Evolutionary conservation across 208 protist genomes (phyloP).

Genomic region (Borovskyia barvae): DNA sequence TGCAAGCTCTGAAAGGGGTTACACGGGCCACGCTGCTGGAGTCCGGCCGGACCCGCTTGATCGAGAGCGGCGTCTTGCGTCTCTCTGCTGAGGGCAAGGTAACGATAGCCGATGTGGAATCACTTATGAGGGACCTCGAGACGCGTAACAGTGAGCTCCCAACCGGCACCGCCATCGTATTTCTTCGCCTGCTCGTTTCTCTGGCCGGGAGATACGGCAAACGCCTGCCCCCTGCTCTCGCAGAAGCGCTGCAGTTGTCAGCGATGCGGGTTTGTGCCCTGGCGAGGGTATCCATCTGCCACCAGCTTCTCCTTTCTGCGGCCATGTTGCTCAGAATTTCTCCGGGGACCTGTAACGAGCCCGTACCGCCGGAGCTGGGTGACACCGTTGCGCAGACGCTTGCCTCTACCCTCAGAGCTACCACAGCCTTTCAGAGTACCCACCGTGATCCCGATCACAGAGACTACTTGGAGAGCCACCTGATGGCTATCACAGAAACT

Average conservation of each 20-base stretch:
- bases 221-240: neutral
- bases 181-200: conserved; percentile 9
- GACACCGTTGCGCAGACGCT: too few relatives aligned
- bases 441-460: too few relatives aligned
- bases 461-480: too few relatives aligned
- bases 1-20: neutral
- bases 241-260: neutral
- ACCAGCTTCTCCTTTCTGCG: conserved; percentile 2
- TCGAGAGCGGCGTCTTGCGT: neutral
- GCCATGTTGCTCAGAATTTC: conserved; percentile 5
- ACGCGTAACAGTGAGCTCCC: neutral
- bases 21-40: neutral
- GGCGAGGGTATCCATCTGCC: neutral
- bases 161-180: conserved; percentile 12
- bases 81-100: neutral
- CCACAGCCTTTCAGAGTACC: too few relatives aligned
- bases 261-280: conserved; percentile 8
- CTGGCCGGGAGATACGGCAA: neutral
- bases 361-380: too few relatives aligned
- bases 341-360: too few relatives aligned
- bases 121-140: neutral
- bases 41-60: too few relatives aligned
- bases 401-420: too few relatives aligned
- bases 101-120: neutral
- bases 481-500: too few relatives aligned